Evolutionary conservation across 2,329 filamentous ascomycete genomes (phyloP), one percentile per base, ranked within the genome.

Genomic region (Helminthosporium solani): DNA sequence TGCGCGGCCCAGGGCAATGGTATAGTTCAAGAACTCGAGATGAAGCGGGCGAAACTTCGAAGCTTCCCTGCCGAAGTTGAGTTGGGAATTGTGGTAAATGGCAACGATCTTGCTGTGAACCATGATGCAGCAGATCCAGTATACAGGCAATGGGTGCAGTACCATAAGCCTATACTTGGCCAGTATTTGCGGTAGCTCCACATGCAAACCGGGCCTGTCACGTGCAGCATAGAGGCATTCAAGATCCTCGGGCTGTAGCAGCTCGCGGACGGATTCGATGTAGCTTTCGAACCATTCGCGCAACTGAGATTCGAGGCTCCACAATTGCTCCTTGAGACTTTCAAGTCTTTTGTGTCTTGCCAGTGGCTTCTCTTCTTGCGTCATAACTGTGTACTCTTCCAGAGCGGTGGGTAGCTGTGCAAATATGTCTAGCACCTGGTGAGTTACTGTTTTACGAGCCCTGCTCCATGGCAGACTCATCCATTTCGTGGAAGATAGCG

Each of bases 41-140:
- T 37, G 33, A 33, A 15, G 12, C 12, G 20, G 11, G 11, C 20
- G n/a, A 20, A 35, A 16, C n/a, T 20, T 14, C 2, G 28, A 20
- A 8, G 40, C 15, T 19, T 41, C 33, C 14, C 3, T 20, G 3
- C 27, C 34, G 11, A 15, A 14, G n/a, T 3, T 34, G 21, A 25
- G 19, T 3, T 6, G 18, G 40, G n/a, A 40, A 14, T 3, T 19
- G n/a, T 28, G 6, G 37, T 28, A 40, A 15, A 19, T 9, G 18
- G 15, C 21, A 7, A 20, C 27, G 12, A 49, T 46, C 5, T 28
- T 43, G 2, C 33, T 15, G 33, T 46, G 42, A 8, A 57, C 15
- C 11, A 50, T 44, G 4, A 41, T 39, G 25, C 44, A 48, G 9
- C 31, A 20, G 16, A 46, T 33, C 54, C 54, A 57, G 40, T 55